Base-by-base conservation (phyloP, 768 basidiomycete species). In the Rhizopogon vulgaris region DNA sequence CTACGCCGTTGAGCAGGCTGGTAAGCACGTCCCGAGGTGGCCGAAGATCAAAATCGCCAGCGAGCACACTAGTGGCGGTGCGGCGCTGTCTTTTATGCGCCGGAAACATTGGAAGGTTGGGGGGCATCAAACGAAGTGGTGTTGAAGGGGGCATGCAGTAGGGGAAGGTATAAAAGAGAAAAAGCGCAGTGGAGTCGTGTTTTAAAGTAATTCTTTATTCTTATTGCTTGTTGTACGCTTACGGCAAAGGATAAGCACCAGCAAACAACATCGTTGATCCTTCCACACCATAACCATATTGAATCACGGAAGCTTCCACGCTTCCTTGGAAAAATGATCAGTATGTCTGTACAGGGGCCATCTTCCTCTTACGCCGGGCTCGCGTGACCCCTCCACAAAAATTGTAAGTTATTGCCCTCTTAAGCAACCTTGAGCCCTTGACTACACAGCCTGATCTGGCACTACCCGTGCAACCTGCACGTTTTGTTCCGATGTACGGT, bases 11-110 rank as follows among this genome's bases (percentile, higher is more conserved):
- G 61, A 90, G 71, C 46, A 90, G 67, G 67, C 84, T 87, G 12
- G 89, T 90, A 57, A 91, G 75, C 56, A 85, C 86, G 69, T 90
- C 87, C 64, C 89, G 79, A 36, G 76, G 63, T 0, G 84, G 82
- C 17, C 76, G 76, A 5, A 75, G 65, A 71, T 90, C 89, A 66
- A 87, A 89, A 63, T 75, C 71, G 58, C 89, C 89, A 0, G 87
- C 82, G 69, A 90, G 78, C 38, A 90, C 84, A 8, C 82, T 65
- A 7, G 89, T 91, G 40, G 89, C 89, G 43, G 78, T 84, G 53
- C 89, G 84, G 18, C 77, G 73, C 3, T 61, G 66, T 27, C 70
- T 69, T 53, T 74, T 76, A 55, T 61, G 48, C 9, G 64, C 57
- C 40, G 55, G 63, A 43, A 59, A 27, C 2, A 48, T 24, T 30